These are phyloP conservation scores for Vaucheria bursata DNA, from an alignment of 352 stramenopile species.

Conservation along the genomic window DNA sequence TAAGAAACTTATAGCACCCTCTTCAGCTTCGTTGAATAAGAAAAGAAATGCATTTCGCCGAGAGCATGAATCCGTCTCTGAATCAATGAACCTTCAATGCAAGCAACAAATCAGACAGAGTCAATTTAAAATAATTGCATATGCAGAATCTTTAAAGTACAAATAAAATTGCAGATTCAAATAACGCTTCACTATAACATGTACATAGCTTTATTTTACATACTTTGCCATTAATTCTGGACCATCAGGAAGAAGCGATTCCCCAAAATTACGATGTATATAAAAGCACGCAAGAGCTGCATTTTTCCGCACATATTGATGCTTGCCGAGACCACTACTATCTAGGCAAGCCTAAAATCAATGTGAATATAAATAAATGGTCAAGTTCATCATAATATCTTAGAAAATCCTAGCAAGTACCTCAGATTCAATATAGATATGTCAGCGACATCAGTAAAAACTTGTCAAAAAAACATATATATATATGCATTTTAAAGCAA, in stretches of 20 bases:
- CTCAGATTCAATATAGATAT: neutral
- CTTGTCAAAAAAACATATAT: too few species aligned
- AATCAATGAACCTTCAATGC: conserved; percentile 36
- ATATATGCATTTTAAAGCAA: too few species aligned
- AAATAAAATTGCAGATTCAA: too few species aligned
- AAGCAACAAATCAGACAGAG: too few species aligned
- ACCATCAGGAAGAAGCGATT: conserved; percentile 88
- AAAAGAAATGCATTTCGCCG: conserved; percentile 85
- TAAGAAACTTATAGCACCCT: conserved; percentile 92
- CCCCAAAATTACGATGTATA: conserved; percentile 89
- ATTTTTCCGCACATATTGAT: conserved; percentile 98
- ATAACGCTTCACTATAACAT: too few species aligned
- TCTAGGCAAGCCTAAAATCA: conserved; percentile 84
- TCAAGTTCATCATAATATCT: too few species aligned
- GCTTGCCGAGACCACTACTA: conserved; percentile 65
- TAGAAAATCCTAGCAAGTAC: neutral
- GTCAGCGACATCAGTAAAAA: neutral
- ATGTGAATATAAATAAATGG: neutral
- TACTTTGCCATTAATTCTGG: conserved; percentile 93
- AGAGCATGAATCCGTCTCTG: conserved; percentile 30
- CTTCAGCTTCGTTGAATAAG: conserved; percentile 96
- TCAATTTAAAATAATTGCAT: too few species aligned
- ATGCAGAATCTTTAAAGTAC: too few species aligned
- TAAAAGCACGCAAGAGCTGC: conserved; percentile 94
- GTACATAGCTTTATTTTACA: too few species aligned